A percentile compares a stretch with the other conserved stretches of the same genome.
Evolutionary conservation across 495 filamentous ascomycete species (phyloP).

Genomic region (Terfezia claveryi): DNA sequence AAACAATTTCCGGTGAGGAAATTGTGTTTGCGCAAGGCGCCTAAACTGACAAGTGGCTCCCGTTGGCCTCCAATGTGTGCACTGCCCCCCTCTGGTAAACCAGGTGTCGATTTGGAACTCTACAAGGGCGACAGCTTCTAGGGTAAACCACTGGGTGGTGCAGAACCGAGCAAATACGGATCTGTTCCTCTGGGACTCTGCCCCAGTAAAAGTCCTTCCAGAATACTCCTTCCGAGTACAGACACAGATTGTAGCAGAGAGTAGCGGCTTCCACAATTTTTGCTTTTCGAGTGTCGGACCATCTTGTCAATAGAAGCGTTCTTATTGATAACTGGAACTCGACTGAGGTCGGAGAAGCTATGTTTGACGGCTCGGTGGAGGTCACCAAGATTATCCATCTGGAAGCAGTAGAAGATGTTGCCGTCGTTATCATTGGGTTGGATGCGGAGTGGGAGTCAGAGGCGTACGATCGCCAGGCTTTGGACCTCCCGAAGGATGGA

Average conservation of each 20-base stretch:
- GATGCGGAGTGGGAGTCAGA: slow-evolving; percentile 80
- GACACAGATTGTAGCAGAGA: slow-evolving; percentile 32
- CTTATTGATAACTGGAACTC: slow-evolving; percentile 55
- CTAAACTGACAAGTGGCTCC: slow-evolving; percentile 43
- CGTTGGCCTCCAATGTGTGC: slow-evolving; percentile 36
- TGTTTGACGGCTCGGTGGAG: slow-evolving; percentile 37
- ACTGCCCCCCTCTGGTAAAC: slow-evolving; percentile 31
- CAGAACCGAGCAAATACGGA: slow-evolving; percentile 38
- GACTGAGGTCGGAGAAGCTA: slow-evolving; percentile 42
- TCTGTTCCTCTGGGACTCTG: slow-evolving; percentile 47
- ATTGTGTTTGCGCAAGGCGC: slow-evolving; percentile 33
- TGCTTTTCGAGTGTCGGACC: slow-evolving; percentile 58
- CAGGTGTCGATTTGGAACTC: slow-evolving; percentile 40
- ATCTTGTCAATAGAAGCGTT: slow-evolving; percentile 44
- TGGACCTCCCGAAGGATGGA: slow-evolving; percentile 79
- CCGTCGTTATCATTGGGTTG: slow-evolving; percentile 57
- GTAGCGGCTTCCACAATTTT: slow-evolving; percentile 30
- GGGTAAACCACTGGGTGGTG: slow-evolving; percentile 29
- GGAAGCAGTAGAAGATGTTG: slow-evolving; percentile 46
- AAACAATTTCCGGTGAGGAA: slow-evolving; percentile 23
- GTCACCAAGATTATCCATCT: slow-evolving; percentile 31
- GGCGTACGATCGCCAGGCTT: too few species aligned
- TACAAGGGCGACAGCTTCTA: slow-evolving; percentile 39
- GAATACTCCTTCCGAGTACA: slow-evolving; percentile 40
- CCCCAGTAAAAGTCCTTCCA: slow-evolving; percentile 35